A percentile compares a stretch with the other conserved stretches of the same genome.
Conservation (phyloP, 352 stramenopile species). For the Pythium periplocum region DNA sequence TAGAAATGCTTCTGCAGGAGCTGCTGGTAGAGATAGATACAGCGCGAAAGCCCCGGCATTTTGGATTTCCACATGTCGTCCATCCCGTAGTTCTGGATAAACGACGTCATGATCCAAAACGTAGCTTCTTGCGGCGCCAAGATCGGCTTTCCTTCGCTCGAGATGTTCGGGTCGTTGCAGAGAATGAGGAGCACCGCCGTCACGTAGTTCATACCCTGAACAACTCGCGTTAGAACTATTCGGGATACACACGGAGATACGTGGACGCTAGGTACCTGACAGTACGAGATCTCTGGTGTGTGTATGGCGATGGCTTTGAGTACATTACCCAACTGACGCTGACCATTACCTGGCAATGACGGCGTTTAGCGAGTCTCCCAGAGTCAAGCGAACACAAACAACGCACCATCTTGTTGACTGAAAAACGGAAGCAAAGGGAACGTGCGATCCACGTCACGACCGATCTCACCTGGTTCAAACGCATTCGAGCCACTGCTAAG, state of each 20-base stretch:
- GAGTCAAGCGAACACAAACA: no score
- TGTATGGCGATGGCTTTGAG: conserved; percentile 60
- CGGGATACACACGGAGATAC: no score
- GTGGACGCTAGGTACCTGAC: conserved; percentile 33
- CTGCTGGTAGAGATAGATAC: conserved; percentile 75
- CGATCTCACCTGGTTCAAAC: conserved; percentile 50
- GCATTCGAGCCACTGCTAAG: no score
- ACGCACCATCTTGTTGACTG: not conserved
- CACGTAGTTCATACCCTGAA: conserved; percentile 84
- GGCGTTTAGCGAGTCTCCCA: no score
- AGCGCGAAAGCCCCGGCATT: conserved; percentile 70
- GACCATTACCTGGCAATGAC: conserved; percentile 32
- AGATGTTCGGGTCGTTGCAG: conserved; percentile 22
- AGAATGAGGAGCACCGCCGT: conserved; percentile 52
- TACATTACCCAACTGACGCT: conserved; percentile 56
- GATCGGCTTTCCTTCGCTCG: not conserved
- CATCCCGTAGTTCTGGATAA: conserved; percentile 56
- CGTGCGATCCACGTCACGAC: conserved; percentile 63
- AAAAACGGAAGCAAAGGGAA: conserved; percentile 63
- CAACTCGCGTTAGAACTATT: no score
- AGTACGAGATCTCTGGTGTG: conserved; percentile 63
- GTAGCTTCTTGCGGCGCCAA: conserved; percentile 34
- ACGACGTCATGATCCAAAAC: conserved; percentile 56
- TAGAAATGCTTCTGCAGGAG: conserved; percentile 64
- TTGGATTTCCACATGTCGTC: conserved; percentile 64